A percentile compares a stretch with the other conserved stretches of the same genome.
These are phyloP conservation scores for Aspergillus heteromorphus DNA, from an alignment of 495 filamentous ascomycete species.

Conservation along the genomic window DNA sequence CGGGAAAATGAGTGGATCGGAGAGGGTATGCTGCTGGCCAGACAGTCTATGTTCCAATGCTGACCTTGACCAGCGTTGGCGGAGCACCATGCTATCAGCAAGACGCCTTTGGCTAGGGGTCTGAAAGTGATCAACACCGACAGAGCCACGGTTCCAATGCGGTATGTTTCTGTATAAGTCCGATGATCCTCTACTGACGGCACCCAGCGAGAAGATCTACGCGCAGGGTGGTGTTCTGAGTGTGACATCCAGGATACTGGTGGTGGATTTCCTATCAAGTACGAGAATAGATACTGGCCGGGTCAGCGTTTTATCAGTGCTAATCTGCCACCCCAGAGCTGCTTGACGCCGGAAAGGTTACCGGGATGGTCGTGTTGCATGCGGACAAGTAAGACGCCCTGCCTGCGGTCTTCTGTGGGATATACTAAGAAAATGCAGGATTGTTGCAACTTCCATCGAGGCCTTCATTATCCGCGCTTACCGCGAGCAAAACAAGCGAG, in stretches of 20 bases:
- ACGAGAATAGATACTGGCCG: neutral
- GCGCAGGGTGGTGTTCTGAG: constrained; percentile 85
- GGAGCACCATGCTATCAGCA: constrained; percentile 86
- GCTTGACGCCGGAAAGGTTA: constrained; percentile 77
- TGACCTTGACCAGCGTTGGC: constrained; percentile 57
- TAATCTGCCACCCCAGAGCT: constrained; percentile 40
- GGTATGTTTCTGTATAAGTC: constrained; percentile 29
- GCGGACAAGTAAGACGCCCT: constrained; percentile 59
- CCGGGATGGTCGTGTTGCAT: constrained; percentile 83
- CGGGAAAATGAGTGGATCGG: constrained; percentile 93
- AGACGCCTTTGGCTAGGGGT: constrained; percentile 69
- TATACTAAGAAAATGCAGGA: constrained; percentile 34
- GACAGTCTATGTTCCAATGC: neutral
- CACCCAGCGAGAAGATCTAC: constrained; percentile 78
- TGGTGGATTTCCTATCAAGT: constrained; percentile 84
- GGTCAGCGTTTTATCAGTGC: constrained; percentile 13
- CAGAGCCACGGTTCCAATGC: constrained; percentile 72
- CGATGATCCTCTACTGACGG: constrained; percentile 16
- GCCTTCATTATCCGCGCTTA: constrained; percentile 94
- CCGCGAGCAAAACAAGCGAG: constrained; percentile 83
- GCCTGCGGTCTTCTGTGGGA: neutral
- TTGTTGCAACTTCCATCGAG: constrained; percentile 83
- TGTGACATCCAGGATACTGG: constrained; percentile 90
- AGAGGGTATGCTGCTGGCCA: constrained; percentile 49
- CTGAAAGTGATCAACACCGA: constrained; percentile 93